These are phyloP conservation scores for Pseudocercospora fijiensis DNA, from an alignment of 2,329 filamentous ascomycete genomes.

Conservation along the genomic window DNA sequence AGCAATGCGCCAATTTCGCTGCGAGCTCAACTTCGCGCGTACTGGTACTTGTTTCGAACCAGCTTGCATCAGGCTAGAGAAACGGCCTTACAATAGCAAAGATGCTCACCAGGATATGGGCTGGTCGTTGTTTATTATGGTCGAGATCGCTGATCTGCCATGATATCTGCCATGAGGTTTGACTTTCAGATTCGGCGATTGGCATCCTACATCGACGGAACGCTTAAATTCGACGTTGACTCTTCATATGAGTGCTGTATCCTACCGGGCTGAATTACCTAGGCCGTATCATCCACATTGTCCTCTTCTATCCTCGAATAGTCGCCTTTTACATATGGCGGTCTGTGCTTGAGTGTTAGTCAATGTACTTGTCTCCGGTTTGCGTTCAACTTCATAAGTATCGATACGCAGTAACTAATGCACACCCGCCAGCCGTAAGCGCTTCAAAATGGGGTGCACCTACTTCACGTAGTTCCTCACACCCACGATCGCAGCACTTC, in stretches of 20 bases:
- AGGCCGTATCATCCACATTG: conserved; percentile 1
- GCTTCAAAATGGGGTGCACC: conserved; percentile 30
- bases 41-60: not conserved
- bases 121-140: conserved; percentile 5
- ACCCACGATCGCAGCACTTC: conserved; percentile 54
- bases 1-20: not conserved
- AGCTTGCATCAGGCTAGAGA: not conserved
- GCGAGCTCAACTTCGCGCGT: not conserved
- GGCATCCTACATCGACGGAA: not conserved
- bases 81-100: not conserved
- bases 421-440: not conserved
- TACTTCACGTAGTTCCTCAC: conserved; percentile 55
- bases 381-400: not conserved
- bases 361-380: not conserved
- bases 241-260: not conserved
- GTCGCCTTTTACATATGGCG: conserved; percentile 35
- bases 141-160: not conserved
- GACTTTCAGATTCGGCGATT: not conserved
- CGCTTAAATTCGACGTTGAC: not conserved
- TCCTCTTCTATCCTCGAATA: conserved; percentile 27
- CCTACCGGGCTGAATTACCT: not conserved
- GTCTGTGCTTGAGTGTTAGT: conserved; percentile 25
- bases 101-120: conserved; percentile 3
- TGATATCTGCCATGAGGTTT: not conserved
- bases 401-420: not conserved